A percentile compares a stretch with the other conserved stretches of the same genome.
Evolutionary conservation across 2,329 filamentous ascomycete genomes (phyloP).

Genomic region (Colletotrichum eleusines): DNA sequence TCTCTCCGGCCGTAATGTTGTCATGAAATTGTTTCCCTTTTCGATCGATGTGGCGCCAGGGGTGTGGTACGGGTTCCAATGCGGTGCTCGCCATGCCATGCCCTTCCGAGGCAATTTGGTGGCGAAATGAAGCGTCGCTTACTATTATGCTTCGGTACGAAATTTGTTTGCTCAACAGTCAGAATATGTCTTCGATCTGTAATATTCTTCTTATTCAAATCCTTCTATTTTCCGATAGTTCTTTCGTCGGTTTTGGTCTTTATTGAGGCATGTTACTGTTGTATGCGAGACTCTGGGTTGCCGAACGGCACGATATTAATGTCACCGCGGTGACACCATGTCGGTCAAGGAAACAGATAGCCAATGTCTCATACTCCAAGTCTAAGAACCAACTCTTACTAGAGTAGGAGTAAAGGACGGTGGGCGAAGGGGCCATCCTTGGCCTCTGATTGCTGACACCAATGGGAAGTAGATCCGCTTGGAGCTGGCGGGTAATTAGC

Average conservation of each 20-base stretch:
- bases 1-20: not conserved
- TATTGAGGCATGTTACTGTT: not conserved
- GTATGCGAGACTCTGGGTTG: not conserved
- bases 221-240: not conserved
- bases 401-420: not conserved
- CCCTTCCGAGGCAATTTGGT: not conserved
- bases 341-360: not conserved
- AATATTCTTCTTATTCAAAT: not conserved
- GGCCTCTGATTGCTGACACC: conserved; percentile 2
- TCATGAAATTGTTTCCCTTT: not conserved
- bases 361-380: not conserved
- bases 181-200: not conserved
- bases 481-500: not conserved
- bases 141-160: not conserved
- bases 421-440: not conserved
- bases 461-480: not conserved
- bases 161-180: no score
- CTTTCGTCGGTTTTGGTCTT: not conserved
- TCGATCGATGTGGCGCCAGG: not conserved
- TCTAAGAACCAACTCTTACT: not conserved
- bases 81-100: not conserved
- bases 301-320: not conserved
- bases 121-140: not conserved
- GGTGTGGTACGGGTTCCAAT: conserved; percentile 5
- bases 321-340: not conserved